phyloP scores from a whole-genome alignment of 805 yeast genomes.

The Lipomyces starkeyi region DNA sequence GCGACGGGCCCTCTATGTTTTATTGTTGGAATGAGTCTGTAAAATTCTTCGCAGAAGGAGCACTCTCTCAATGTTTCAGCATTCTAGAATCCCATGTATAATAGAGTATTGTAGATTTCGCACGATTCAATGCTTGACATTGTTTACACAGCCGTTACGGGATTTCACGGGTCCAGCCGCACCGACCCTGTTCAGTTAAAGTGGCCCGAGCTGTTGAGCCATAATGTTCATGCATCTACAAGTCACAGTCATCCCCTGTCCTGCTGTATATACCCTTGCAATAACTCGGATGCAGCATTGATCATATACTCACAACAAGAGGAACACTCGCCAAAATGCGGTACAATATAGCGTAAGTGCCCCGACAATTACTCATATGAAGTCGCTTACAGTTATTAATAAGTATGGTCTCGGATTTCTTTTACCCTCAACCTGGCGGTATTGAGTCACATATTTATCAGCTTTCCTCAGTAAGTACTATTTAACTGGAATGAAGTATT shows the following conservation, averaged over 20 bases:
- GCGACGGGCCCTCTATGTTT: too few species aligned
- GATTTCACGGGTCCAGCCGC: too few species aligned
- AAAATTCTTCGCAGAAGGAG: too few species aligned
- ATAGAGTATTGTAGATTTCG: too few species aligned
- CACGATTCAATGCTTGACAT: too few species aligned
- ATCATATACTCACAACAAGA: background rate
- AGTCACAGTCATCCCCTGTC: background rate
- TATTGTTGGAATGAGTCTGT: too few species aligned
- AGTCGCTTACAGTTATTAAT: background rate
- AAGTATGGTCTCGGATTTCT: conserved; percentile 90
- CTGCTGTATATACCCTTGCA: background rate
- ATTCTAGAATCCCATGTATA: too few species aligned
- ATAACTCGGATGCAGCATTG: background rate
- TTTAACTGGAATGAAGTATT: background rate
- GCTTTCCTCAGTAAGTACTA: conserved; percentile 58
- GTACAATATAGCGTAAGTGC: conserved; percentile 45
- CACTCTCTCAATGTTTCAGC: too few species aligned
- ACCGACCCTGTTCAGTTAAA: too few species aligned
- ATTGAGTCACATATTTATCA: conserved; percentile 95
- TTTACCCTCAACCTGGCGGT: conserved; percentile 98
- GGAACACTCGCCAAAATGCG: conserved; percentile 37
- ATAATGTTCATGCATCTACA: too few species aligned
- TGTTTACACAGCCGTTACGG: too few species aligned
- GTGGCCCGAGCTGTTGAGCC: background rate
- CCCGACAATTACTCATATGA: background rate